Evolutionary conservation across 2,329 filamentous ascomycete genomes (phyloP).

Genomic region (Fusarium verrucosum): DNA sequence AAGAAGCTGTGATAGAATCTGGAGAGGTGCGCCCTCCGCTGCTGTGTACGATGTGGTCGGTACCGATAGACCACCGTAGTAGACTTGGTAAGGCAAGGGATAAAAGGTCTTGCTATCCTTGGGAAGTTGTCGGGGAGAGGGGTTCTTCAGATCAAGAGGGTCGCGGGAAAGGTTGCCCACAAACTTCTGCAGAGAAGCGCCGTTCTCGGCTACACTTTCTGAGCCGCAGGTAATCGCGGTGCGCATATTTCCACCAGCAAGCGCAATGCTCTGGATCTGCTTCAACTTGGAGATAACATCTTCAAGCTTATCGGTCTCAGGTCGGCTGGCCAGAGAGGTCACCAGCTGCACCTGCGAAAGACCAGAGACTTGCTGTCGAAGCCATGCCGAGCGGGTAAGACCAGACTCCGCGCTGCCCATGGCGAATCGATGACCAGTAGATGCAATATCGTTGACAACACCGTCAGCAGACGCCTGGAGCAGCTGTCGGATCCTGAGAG

Average conservation of each 20-base stretch:
- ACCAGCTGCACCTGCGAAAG: constrained; percentile 88
- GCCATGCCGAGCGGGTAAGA: constrained; percentile 74
- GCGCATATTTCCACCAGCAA: constrained; percentile 75
- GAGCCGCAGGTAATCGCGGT: constrained; percentile 86
- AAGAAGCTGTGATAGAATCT: constrained; percentile 88
- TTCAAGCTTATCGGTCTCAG: constrained; percentile 72
- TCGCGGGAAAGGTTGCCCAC: constrained; percentile 53
- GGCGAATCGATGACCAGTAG: constrained; percentile 87
- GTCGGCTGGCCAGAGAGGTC: constrained; percentile 78
- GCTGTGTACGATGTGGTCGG: constrained; percentile 86
- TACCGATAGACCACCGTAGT: constrained; percentile 86
- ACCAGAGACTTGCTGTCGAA: constrained; percentile 88
- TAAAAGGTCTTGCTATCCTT: constrained; percentile 82
- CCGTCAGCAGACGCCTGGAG: constrained; percentile 88
- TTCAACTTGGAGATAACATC: constrained; percentile 87
- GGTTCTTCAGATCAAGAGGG: constrained; percentile 53
- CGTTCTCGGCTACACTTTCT: constrained; percentile 76
- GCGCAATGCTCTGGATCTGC: constrained; percentile 80
- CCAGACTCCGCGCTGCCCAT: constrained; percentile 84
- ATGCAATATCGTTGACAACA: constrained; percentile 89
- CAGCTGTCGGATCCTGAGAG: constrained; percentile 84
- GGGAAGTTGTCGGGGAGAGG: constrained; percentile 49
- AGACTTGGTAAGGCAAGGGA: constrained; percentile 95
- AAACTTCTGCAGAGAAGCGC: constrained; percentile 76
- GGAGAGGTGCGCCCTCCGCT: constrained; percentile 78